A percentile compares a stretch with the other conserved stretches of the same genome.
Evolutionary conservation across 306 rosid species (phyloP).

Genomic region (Quillaja saponaria): DNA sequence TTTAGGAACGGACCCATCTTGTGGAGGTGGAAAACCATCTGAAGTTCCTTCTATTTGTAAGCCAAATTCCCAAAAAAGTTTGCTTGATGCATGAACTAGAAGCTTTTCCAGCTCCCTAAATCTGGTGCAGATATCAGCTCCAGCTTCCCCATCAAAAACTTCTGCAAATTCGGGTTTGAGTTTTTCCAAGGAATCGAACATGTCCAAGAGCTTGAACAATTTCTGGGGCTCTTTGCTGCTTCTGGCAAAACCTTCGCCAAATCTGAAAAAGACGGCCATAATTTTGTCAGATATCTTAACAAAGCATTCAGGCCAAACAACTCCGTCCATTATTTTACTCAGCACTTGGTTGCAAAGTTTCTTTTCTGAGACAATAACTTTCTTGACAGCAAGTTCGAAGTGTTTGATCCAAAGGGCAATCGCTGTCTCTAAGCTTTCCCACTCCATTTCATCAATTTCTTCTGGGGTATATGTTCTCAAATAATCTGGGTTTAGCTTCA

Average conservation of each 20-base stretch:
- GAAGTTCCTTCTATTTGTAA: constrained; percentile 74
- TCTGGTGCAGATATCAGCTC: constrained; percentile 54
- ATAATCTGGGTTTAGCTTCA: constrained; percentile 82
- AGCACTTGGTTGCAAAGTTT: constrained; percentile 56
- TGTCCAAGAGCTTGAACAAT: constrained; percentile 76
- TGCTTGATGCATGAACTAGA: constrained; percentile 70
- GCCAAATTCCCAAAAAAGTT: constrained; percentile 86
- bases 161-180: constrained; percentile 50
- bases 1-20: constrained; percentile 81
- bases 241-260: constrained; percentile 80
- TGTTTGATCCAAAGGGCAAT: constrained; percentile 83
- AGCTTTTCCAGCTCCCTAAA: constrained; percentile 80
- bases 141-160: constrained; percentile 67
- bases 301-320: constrained; percentile 78
- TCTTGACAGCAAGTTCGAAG: constrained; percentile 60
- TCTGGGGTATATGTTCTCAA: constrained; percentile 65
- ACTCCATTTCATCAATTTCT: constrained; percentile 78
- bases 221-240: constrained; percentile 91
- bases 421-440: constrained; percentile 78
- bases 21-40: constrained; percentile 67
- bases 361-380: constrained; percentile 70
- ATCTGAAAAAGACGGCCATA: constrained; percentile 85
- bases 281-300: constrained; percentile 85
- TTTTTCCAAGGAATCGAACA: constrained; percentile 66
- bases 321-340: constrained; percentile 66